Evolutionary conservation across 1,284 basidiomycete genomes (phyloP).

Genomic region (Crepidotus sp.): DNA sequence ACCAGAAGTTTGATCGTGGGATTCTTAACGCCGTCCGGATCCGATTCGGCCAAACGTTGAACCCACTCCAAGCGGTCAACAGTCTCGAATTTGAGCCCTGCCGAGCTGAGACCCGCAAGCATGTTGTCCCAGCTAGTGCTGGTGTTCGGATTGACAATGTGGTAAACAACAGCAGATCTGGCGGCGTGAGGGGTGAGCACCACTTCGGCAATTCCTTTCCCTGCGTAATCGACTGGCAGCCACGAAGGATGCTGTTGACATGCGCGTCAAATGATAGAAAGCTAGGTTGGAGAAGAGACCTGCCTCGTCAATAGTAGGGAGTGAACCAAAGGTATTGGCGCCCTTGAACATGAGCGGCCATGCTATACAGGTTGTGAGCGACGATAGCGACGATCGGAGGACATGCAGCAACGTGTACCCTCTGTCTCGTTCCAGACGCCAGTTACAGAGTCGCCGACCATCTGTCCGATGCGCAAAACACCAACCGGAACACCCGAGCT

Average conservation of each 20-base stretch:
- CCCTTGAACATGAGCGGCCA: slow-evolving; percentile 26
- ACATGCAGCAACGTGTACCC: slow-evolving; percentile 7
- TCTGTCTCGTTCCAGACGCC: slow-evolving; percentile 18
- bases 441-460: slow-evolving; percentile 41
- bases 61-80: slow-evolving; percentile 41
- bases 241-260: slow-evolving; percentile 35
- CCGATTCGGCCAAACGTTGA: slow-evolving; percentile 31
- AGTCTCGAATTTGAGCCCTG: slow-evolving; percentile 37
- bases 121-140: slow-evolving; percentile 35
- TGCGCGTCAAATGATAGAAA: not conserved
- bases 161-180: slow-evolving; percentile 31
- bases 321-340: slow-evolving; percentile 33
- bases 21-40: slow-evolving; percentile 35
- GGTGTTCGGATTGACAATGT: slow-evolving; percentile 37
- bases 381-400: not conserved
- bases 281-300: slow-evolving; percentile 10
- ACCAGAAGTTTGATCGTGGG: slow-evolving; percentile 42
- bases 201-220: slow-evolving; percentile 41
- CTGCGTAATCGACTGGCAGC: slow-evolving; percentile 53
- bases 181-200: slow-evolving; percentile 20
- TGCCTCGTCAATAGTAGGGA: slow-evolving; percentile 39
- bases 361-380: slow-evolving; percentile 23
- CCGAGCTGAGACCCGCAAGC: slow-evolving; percentile 31
- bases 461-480: slow-evolving; percentile 41
- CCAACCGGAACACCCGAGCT: slow-evolving; percentile 28